phyloP scores from a whole-genome alignment of 805 yeast genomes.

The Nakazawaea anatomiae region DNA sequence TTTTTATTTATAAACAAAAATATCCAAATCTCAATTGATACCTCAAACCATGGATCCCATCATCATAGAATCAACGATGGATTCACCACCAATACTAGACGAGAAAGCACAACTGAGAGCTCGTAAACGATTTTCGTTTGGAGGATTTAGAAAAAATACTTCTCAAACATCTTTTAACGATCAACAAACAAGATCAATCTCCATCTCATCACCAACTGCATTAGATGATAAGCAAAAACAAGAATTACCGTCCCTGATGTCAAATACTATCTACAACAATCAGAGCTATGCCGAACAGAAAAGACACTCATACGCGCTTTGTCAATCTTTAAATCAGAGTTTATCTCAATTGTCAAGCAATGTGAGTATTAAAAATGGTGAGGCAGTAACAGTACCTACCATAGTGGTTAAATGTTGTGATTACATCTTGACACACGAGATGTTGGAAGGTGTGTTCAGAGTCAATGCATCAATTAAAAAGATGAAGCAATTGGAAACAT shows the following conservation, averaged over 20 bases:
- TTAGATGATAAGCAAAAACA: conserved; percentile 1
- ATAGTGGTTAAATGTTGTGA: conserved; percentile 26
- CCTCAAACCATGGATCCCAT: neutral
- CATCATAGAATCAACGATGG: neutral
- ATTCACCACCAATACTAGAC: neutral
- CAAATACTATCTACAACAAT: conserved; percentile 3
- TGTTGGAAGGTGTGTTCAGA: conserved; percentile 30
- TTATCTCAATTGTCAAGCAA: neutral
- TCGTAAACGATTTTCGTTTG: conserved; percentile 9
- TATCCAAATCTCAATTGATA: neutral
- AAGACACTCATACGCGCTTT: conserved; percentile 1
- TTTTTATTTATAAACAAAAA: neutral
- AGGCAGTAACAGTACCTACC: conserved; percentile 19
- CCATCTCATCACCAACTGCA: conserved; percentile 1
- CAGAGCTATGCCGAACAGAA: conserved; percentile 1
- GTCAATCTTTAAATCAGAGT: conserved; percentile 2
- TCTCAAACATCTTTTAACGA: neutral
- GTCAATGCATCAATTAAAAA: conserved; percentile 29
- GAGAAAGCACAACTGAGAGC: neutral
- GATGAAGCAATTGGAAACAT: conserved; percentile 22
- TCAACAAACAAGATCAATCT: neutral
- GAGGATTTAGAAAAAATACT: neutral
- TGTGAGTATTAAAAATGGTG: neutral
- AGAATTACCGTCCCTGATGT: neutral
- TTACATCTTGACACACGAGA: conserved; percentile 18